Evolutionary conservation across 176 grass and related monocot genomes (phyloP), one percentile per base, ranked within the genome.

Genomic region (Saccharum spontaneum): DNA sequence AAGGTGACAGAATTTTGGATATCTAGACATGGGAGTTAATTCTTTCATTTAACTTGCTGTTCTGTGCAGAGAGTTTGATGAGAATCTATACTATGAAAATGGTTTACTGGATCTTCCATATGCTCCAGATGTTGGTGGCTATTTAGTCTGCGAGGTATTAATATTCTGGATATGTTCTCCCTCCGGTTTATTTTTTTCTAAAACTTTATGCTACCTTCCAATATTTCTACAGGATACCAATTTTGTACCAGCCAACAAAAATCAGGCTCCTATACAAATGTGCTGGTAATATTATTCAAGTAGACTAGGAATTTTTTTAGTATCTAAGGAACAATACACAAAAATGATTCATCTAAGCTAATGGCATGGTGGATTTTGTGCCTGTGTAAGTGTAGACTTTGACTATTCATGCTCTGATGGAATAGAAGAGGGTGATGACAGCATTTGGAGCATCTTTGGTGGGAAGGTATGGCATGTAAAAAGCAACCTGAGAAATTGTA

Each of bases 111-210:
- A 99, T 89, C 86, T 99, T 80, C 94, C 97, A 78, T 92, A 92
- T 86, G 90, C 91, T 74, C 97, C 97, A 84, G 94, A 99, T 89
- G 94, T 96, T 13, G 82, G 91, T 40, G 88, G 96, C 87, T 99
- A 94, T 79, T 91, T 99, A 81, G 80, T 92, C 64, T 91, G 71
- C 0, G 97, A 96, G 93, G 93, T 94, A 94, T 79, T 92, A 86
- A 67, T 69, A 34, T 69, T 78, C 13, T 84, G 62, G 36, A 24
- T 86, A 18, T 88, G 49, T 45, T 37, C 30, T 64, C 41, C 67
- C 14, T 87, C 20, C 77, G 57, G n/a, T 64, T 70, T 45, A 69
- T 89, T 20, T 24, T 8, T 75, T 69, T 43, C 50, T 80, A 34
- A 80, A 83, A 66, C 16, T 57, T 79, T 71, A 92, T 86, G 37